Conservation (phyloP, 176 grass and related monocot species). For the Panicum miliaceum region DNA sequence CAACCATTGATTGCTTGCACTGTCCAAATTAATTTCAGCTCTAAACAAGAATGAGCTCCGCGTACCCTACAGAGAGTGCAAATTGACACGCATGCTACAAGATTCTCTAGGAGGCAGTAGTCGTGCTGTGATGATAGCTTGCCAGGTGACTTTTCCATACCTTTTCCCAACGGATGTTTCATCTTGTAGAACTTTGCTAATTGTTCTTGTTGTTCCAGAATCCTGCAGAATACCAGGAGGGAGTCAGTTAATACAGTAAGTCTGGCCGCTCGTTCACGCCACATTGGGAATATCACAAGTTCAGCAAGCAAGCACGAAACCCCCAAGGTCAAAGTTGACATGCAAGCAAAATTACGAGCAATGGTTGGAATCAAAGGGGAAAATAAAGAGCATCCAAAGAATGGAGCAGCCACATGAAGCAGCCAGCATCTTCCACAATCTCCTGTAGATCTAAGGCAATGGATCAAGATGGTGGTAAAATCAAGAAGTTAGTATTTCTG, state of each 20-base stretch:
- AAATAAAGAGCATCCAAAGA: slow-evolving; percentile 72
- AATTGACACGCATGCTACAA: slow-evolving; percentile 86
- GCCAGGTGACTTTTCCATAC: slow-evolving; percentile 57
- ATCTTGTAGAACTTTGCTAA: neutral
- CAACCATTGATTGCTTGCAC: slow-evolving; percentile 81
- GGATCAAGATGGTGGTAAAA: slow-evolving; percentile 49
- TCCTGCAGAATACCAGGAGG: slow-evolving; percentile 81
- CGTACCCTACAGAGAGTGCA: slow-evolving; percentile 90
- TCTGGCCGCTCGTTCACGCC: slow-evolving; percentile 71
- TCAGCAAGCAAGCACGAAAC: slow-evolving; percentile 68
- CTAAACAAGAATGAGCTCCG: slow-evolving; percentile 73
- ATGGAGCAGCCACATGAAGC: slow-evolving; percentile 58
- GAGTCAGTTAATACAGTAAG: slow-evolving; percentile 80
- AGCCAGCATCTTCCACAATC: slow-evolving; percentile 42
- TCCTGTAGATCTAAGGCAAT: slow-evolving; percentile 53
- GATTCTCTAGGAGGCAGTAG: slow-evolving; percentile 89
- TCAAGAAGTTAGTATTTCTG: slow-evolving; percentile 71
- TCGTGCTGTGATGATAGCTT: slow-evolving; percentile 81
- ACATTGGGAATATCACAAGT: slow-evolving; percentile 62
- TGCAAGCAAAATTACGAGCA: slow-evolving; percentile 79
- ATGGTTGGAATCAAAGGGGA: slow-evolving; percentile 94
- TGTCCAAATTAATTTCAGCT: slow-evolving; percentile 92
- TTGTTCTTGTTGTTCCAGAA: slow-evolving; percentile 59
- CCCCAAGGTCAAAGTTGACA: slow-evolving; percentile 82
- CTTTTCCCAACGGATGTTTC: neutral